These are phyloP conservation scores for Hemileccinum impolitum DNA, from an alignment of 768 basidiomycete genomes.

Conservation along the genomic window DNA sequence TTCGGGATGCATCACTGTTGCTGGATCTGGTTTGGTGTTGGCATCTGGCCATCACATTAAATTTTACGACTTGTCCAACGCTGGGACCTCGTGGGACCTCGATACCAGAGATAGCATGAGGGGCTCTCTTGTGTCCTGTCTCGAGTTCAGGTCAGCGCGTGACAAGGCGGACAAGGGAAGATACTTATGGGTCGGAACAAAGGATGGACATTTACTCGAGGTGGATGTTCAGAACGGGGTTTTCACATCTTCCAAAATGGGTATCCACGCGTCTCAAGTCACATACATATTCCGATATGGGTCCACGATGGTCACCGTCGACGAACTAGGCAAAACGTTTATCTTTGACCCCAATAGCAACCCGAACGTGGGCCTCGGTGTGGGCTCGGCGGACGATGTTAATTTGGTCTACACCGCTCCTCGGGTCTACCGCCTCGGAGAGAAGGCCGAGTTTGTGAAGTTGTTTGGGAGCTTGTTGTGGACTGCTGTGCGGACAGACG, in stretches of 20 bases:
- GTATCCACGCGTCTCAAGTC: slow-evolving; percentile 64
- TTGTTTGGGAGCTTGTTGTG: slow-evolving; percentile 76
- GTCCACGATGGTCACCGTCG: slow-evolving; percentile 71
- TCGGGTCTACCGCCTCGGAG: slow-evolving; percentile 64
- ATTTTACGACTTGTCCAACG: slow-evolving; percentile 56
- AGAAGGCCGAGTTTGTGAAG: slow-evolving; percentile 79
- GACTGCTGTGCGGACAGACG: slow-evolving; percentile 65
- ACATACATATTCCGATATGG: slow-evolving; percentile 72
- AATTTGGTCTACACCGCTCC: slow-evolving; percentile 47
- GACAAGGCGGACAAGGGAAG: slow-evolving; percentile 50
- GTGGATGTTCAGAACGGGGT: slow-evolving; percentile 64
- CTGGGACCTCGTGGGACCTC: slow-evolving; percentile 44
- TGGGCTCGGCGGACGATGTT: slow-evolving; percentile 38
- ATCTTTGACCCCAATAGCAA: slow-evolving; percentile 56
- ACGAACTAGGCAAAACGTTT: slow-evolving; percentile 81
- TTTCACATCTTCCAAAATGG: slow-evolving; percentile 54
- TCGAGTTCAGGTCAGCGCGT: slow-evolving; percentile 68
- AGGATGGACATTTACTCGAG: slow-evolving; percentile 85
- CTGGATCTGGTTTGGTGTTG: slow-evolving; percentile 58
- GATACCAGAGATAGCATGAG: slow-evolving; percentile 67
- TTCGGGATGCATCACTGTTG: slow-evolving; percentile 49
- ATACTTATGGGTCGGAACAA: slow-evolving; percentile 84
- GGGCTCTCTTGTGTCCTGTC: slow-evolving; percentile 66
- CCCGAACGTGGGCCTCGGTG: slow-evolving; percentile 9
- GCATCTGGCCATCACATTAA: slow-evolving; percentile 56